Evolutionary conservation across 768 basidiomycete species (phyloP).

Genomic region (Phallus indusiatus): DNA sequence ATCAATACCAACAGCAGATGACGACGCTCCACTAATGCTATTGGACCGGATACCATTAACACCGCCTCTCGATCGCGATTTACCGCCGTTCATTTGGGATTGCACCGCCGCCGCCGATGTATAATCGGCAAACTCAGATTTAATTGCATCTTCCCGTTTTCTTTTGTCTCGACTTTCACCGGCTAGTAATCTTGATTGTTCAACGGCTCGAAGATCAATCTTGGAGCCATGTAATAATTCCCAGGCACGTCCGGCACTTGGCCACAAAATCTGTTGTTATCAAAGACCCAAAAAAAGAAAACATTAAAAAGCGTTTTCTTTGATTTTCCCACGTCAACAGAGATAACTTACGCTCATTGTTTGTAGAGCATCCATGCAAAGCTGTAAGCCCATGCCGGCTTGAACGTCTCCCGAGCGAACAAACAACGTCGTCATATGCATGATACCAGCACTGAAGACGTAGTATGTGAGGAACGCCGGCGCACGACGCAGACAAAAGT

Average conservation of each 20-base stretch:
- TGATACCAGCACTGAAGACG: conserved; percentile 61
- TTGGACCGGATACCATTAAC: not conserved
- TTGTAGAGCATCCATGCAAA: conserved; percentile 57
- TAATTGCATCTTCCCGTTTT: conserved; percentile 1
- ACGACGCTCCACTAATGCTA: not conserved
- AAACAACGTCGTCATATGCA: conserved; percentile 64
- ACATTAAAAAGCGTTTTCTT: not conserved
- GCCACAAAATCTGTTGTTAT: conserved; percentile 40
- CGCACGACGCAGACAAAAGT: conserved; percentile 49
- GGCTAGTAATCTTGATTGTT: not conserved
- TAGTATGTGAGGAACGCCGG: conserved; percentile 72
- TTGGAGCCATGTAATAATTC: conserved; percentile 64
- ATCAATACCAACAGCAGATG: not conserved
- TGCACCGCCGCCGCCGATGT: too few species aligned
- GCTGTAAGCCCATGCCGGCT: conserved; percentile 49
- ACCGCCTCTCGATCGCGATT: not conserved
- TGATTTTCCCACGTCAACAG: not conserved
- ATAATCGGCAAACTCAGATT: not conserved
- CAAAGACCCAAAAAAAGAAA: not conserved
- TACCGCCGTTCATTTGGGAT: not conserved
- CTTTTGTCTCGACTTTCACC: not conserved
- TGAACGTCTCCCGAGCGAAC: conserved; percentile 61
- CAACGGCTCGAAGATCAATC: conserved; percentile 19
- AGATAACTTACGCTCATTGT: conserved; percentile 42
- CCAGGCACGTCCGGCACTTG: conserved; percentile 62